phyloP scores from a whole-genome alignment of 2,329 filamentous ascomycete species.

The Alternaria solani region DNA sequence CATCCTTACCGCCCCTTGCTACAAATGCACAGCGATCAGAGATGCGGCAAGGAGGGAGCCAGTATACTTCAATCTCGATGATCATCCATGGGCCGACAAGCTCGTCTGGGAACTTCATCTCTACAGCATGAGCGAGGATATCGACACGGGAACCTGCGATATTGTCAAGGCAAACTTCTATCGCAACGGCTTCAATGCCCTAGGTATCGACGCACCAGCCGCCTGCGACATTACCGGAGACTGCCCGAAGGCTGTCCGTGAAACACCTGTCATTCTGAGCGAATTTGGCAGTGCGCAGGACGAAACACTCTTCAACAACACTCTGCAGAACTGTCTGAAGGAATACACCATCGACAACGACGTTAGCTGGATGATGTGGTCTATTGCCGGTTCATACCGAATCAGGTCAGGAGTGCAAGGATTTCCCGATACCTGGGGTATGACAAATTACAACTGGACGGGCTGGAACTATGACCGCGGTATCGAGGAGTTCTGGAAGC shows the following conservation, averaged over 20 bases:
- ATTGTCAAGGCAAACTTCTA: slow-evolving; percentile 60
- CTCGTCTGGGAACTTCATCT: slow-evolving; percentile 69
- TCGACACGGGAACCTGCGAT: slow-evolving; percentile 57
- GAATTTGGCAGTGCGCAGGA: slow-evolving; percentile 52
- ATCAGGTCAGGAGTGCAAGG: slow-evolving; percentile 57
- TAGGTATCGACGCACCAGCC: slow-evolving; percentile 46
- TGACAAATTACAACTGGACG: slow-evolving; percentile 58
- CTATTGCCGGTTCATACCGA: slow-evolving; percentile 59
- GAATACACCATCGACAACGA: slow-evolving; percentile 56
- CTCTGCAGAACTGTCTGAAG: slow-evolving; percentile 58
- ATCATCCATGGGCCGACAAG: slow-evolving; percentile 61
- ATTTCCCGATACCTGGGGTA: slow-evolving; percentile 58
- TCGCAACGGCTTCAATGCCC: slow-evolving; percentile 60
- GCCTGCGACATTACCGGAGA: slow-evolving; percentile 48
- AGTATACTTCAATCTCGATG: slow-evolving; percentile 56
- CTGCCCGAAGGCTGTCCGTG: slow-evolving; percentile 44
- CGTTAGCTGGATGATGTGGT: slow-evolving; percentile 62
- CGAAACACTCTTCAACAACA: slow-evolving; percentile 53
- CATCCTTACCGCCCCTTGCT: slow-evolving; percentile 50
- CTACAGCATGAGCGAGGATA: slow-evolving; percentile 55
- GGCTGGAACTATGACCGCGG: slow-evolving; percentile 58
- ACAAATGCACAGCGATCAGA: slow-evolving; percentile 52
- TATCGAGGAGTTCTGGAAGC: slow-evolving; percentile 61
- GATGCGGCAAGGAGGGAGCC: slow-evolving; percentile 56
- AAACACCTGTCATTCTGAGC: slow-evolving; percentile 50